Conservation (phyloP, 2,329 filamentous ascomycete genomes). For the Paecilomyces formosus region DNA sequence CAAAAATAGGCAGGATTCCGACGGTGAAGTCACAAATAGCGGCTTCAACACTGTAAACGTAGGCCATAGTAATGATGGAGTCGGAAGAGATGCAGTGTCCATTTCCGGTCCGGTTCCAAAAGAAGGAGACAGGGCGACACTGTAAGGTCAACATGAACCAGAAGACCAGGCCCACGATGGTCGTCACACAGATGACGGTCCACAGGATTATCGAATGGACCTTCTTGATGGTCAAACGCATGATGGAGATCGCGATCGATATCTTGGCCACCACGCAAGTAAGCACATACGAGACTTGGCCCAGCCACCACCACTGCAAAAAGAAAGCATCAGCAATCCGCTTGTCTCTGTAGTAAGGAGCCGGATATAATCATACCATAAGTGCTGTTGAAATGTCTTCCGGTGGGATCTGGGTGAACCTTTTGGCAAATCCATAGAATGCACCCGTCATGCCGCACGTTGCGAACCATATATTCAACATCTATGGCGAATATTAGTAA, state of each 20-base stretch:
- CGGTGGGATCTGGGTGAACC: slow-evolving; percentile 7
- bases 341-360: neutral
- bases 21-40: slow-evolving; percentile 46
- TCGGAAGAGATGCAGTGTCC: slow-evolving; percentile 36
- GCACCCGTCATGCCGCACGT: slow-evolving; percentile 27
- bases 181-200: slow-evolving; percentile 39
- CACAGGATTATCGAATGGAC: slow-evolving; percentile 42
- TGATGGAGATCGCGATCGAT: slow-evolving; percentile 47
- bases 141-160: slow-evolving; percentile 47
- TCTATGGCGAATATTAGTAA: slow-evolving; percentile 9
- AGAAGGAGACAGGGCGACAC: slow-evolving; percentile 45
- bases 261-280: slow-evolving; percentile 43
- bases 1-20: slow-evolving; percentile 46
- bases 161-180: slow-evolving; percentile 40
- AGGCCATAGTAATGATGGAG: slow-evolving; percentile 46
- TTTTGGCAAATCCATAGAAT: slow-evolving; percentile 24
- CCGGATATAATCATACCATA: slow-evolving; percentile 17
- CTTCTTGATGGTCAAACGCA: slow-evolving; percentile 42
- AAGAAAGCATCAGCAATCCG: neutral
- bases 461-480: slow-evolving; percentile 26
- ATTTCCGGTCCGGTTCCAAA: slow-evolving; percentile 38
- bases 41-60: slow-evolving; percentile 44
- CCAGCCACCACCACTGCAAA: slow-evolving; percentile 45
- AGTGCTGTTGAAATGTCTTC: slow-evolving; percentile 22
- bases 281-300: slow-evolving; percentile 48